Evolutionary conservation across 2,329 filamentous ascomycete genomes (phyloP), one percentile per base, ranked within the genome.

Genomic region (Scortechinia acanthostroma): DNA sequence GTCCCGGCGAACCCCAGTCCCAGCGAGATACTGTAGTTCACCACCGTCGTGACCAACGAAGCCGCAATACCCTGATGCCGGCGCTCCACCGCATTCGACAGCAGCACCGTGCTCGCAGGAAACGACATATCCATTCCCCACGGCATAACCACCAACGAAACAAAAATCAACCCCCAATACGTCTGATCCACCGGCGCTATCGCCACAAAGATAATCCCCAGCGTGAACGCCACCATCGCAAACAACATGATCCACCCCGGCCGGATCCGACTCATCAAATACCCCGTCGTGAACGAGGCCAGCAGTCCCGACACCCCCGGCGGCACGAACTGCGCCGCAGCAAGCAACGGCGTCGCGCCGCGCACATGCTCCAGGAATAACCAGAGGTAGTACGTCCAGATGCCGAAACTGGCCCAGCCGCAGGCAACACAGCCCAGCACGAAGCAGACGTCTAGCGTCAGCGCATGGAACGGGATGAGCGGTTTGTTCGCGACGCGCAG

Each of bases 121-220:
- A 83, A 83, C 2, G 69, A 76, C 70, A 84, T 83, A 55, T 86
- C 80, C 73, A 84, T 80, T 2, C 79, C 78, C 52, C 73, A 80
- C 0, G 77, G 73, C 59, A 76, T 77, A 42, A 86, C 53, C 2
- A 84, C 20, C 3, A 77, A 65, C 2, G 68, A 68, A 6, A 81
- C 68, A 53, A 87, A 86, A 0, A 73, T 67, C 49, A 83, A 74
- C 16, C 65, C 66, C 83, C 83, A 87, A 60, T 86, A 87, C 0
- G 63, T 71, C 55, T 84, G 77, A 3, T 69, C 51, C 0, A 70
- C 62, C 0, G 80, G 77, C 2, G 72, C 65, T 1, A 63, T 70
- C 3, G 62, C 64, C 2, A 66, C 50, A 6, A 72, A 51, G 4
- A 69, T 52, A 13, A 55, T 60, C 3, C 69, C 69, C 4, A 62